A percentile compares a stretch with the other conserved stretches of the same genome.
Conservation (phyloP, 2,329 filamentous ascomycete genomes). For the Niveomyces coronatus region DNA sequence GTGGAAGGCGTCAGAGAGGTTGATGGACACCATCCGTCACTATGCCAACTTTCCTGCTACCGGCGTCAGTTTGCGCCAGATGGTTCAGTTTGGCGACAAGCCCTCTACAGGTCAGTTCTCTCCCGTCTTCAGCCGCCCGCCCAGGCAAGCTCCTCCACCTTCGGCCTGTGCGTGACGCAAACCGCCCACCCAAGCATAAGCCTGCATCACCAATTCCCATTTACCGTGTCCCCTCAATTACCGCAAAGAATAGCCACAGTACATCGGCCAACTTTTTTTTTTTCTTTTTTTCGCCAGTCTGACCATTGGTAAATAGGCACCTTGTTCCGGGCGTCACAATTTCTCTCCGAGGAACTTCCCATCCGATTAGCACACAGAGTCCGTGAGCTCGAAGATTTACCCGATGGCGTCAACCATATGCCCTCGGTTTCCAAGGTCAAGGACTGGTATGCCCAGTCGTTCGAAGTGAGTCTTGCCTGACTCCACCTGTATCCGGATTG, state of each 20-base stretch:
- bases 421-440: conserved; percentile 89
- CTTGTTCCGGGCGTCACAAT: conserved; percentile 93
- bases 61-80: conserved; percentile 90
- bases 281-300: conserved; percentile 8
- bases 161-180: not conserved
- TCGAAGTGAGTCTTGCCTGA: conserved; percentile 59
- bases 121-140: conserved; percentile 36
- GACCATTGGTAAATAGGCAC: too few relatives aligned
- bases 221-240: not conserved
- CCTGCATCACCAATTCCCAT: not conserved
- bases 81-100: conserved; percentile 96
- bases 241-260: too few relatives aligned
- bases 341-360: conserved; percentile 94
- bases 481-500: conserved; percentile 8
- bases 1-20: conserved; percentile 80
- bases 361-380: conserved; percentile 95
- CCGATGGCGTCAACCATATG: conserved; percentile 96
- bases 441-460: conserved; percentile 99
- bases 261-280: conserved; percentile 3
- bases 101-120: conserved; percentile 69
- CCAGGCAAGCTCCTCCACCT: not conserved
- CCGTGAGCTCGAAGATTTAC: conserved; percentile 82
- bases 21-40: conserved; percentile 97
- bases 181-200: conserved; percentile 4
- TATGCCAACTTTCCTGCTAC: conserved; percentile 96